Conservation (phyloP, 176 grass and related monocot genomes). For the Cenchrus fungigraminus region DNA sequence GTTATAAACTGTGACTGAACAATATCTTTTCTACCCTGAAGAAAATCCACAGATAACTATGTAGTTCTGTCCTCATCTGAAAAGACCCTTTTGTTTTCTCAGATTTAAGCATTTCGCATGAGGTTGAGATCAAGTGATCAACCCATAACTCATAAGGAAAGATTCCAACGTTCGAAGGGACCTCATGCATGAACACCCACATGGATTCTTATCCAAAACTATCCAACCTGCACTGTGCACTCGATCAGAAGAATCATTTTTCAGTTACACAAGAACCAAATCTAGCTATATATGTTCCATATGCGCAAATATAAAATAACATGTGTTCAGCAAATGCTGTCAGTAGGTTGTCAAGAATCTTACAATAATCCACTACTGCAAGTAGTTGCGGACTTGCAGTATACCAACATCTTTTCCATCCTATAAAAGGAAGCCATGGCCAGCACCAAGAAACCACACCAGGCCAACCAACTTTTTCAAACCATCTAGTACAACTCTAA, state of each 20-base stretch:
- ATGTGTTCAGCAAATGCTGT: constrained; percentile 12
- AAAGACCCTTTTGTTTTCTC: background rate
- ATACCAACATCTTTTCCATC: background rate
- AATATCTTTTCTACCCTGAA: background rate
- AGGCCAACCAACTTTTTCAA: background rate
- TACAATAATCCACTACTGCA: background rate
- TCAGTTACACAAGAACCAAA: constrained; percentile 11
- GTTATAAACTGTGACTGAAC: background rate
- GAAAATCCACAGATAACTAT: constrained; percentile 10
- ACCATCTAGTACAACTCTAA: background rate
- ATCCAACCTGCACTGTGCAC: background rate
- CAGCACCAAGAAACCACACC: constrained; percentile 5
- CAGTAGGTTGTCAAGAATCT: constrained; percentile 10
- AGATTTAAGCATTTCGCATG: background rate
- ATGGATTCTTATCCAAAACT: constrained; percentile 34
- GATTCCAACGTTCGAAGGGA: constrained; percentile 39
- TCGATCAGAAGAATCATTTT: background rate
- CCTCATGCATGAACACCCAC: constrained; percentile 5
- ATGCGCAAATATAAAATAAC: background rate
- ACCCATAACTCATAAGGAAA: background rate
- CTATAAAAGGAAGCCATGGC: constrained; percentile 29
- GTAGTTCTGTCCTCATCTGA: background rate
- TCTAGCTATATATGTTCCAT: constrained; percentile 7
- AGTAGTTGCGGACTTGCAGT: background rate
- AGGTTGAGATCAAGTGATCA: constrained; percentile 20